These are phyloP conservation scores for Camellia lanceoleosa DNA, from an alignment of 148 eudicot genomes.

Conservation along the genomic window DNA sequence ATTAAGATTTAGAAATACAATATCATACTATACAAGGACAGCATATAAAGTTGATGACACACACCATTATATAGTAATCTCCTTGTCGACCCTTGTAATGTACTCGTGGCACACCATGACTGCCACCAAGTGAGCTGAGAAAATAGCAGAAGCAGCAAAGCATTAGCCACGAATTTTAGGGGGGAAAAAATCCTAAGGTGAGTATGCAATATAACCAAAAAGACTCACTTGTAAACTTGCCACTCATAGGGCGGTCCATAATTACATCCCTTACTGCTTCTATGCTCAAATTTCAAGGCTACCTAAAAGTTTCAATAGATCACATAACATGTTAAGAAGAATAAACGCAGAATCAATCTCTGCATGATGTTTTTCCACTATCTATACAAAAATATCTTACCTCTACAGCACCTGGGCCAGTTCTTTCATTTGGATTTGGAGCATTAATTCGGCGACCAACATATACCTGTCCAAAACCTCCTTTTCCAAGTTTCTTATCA, in stretches of 20 bases:
- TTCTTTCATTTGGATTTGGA: constrained; percentile 51
- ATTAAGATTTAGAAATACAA: background rate
- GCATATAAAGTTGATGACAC: constrained; percentile 13
- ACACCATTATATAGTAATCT: constrained; percentile 83
- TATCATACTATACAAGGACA: background rate
- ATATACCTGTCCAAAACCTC: constrained; percentile 94
- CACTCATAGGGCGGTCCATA: constrained; percentile 95
- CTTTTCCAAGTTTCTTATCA: constrained; percentile 81
- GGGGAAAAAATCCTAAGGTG: background rate
- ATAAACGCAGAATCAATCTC: background rate
- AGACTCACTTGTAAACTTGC: constrained; percentile 86
- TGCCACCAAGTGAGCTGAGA: constrained; percentile 76
- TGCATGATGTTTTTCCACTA: background rate
- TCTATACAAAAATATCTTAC: constrained; percentile 26
- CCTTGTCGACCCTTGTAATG: constrained; percentile 83
- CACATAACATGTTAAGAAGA: background rate
- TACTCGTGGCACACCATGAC: constrained; percentile 89
- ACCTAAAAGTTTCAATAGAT: constrained; percentile 39
- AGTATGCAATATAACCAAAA: background rate
- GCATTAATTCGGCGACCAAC: constrained; percentile 69
- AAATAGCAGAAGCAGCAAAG: constrained; percentile 7
- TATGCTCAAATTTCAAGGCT: constrained; percentile 86
- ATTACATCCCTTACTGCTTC: constrained; percentile 87
- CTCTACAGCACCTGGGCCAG: constrained; percentile 77
- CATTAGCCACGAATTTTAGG: constrained; percentile 6